Conservation (phyloP, 768 basidiomycete species). For the Hericium erinaceus region DNA sequence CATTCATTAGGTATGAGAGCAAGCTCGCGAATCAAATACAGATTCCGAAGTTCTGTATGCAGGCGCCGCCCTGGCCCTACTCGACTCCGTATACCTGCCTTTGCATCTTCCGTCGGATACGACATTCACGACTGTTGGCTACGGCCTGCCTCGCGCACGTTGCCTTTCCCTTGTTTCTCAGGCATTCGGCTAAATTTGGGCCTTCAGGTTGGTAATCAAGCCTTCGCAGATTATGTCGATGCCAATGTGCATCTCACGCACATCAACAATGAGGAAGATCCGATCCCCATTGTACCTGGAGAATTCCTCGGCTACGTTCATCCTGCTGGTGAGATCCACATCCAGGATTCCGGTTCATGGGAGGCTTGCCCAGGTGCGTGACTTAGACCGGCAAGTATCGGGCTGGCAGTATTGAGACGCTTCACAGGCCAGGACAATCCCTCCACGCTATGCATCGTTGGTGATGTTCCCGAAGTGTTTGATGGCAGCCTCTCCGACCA, state of each 20-base stretch:
- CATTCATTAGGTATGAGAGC: constrained; percentile 24
- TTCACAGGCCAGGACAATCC: constrained; percentile 50
- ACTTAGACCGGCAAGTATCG: neutral
- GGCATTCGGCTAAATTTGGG: constrained; percentile 26
- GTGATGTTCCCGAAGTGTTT: constrained; percentile 44
- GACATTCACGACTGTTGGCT: constrained; percentile 10
- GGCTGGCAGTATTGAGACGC: neutral
- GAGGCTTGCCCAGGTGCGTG: constrained; percentile 31
- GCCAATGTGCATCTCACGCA: constrained; percentile 19
- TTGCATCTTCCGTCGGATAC: constrained; percentile 12
- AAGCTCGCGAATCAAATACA: constrained; percentile 1
- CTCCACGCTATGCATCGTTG: constrained; percentile 38
- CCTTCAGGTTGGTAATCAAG: constrained; percentile 37
- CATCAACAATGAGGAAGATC: constrained; percentile 30
- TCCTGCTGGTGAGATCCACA: constrained; percentile 45
- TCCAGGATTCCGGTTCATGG: constrained; percentile 29
- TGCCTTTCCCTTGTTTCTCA: no score
- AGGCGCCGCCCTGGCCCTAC: constrained; percentile 19
- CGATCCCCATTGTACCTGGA: constrained; percentile 48
- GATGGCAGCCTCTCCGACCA: constrained; percentile 21
- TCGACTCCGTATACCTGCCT: constrained; percentile 18
- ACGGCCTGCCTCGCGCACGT: constrained; percentile 21
- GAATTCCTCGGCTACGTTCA: constrained; percentile 41
- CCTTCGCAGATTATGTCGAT: constrained; percentile 18
- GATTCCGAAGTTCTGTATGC: no score